phyloP scores from a whole-genome alignment of 495 filamentous ascomycete genomes.

The Evernia prunastri region DNA sequence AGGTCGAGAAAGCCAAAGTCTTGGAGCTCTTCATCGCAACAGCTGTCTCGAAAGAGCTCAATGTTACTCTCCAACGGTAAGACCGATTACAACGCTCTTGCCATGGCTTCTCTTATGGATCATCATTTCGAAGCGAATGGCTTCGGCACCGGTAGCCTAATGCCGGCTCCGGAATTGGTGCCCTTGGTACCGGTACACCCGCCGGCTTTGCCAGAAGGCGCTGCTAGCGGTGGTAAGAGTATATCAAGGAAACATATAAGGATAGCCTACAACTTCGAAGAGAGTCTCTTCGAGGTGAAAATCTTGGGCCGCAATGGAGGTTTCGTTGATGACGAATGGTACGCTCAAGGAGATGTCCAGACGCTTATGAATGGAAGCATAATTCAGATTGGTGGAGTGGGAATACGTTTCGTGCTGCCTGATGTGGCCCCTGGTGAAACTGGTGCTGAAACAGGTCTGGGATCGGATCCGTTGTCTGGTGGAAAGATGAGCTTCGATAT shows the following conservation, averaged over 20 bases:
- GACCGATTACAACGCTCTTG: conserved; percentile 34
- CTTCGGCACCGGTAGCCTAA: conserved; percentile 37
- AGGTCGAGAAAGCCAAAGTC: conserved; percentile 36
- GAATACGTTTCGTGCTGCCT: conserved; percentile 66
- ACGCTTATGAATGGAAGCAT: conserved; percentile 63
- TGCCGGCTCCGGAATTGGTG: conserved; percentile 54
- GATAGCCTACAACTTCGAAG: conserved; percentile 72
- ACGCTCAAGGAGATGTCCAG: conserved; percentile 52
- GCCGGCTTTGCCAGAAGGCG: conserved; percentile 51
- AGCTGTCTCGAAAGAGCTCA: conserved; percentile 46
- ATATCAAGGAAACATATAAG: conserved; percentile 84
- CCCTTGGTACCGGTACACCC: conserved; percentile 79
- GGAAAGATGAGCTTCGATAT: conserved; percentile 42
- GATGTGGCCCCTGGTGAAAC: conserved; percentile 64
- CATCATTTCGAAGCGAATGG: conserved; percentile 1
- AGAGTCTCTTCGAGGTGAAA: conserved; percentile 68
- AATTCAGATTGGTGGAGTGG: conserved; percentile 74
- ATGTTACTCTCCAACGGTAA: conserved; percentile 39
- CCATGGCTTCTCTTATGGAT: conserved; percentile 40
- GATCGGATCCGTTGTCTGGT: conserved; percentile 7
- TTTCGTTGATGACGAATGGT: conserved; percentile 70
- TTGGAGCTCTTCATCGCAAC: conserved; percentile 31
- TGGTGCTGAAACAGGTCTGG: conserved; percentile 45
- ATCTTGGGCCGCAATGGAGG: conserved; percentile 81
- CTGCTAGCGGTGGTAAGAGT: conserved; percentile 48